Conservation (phyloP, 306 rosid genomes). For the Prunus fruticosa region DNA sequence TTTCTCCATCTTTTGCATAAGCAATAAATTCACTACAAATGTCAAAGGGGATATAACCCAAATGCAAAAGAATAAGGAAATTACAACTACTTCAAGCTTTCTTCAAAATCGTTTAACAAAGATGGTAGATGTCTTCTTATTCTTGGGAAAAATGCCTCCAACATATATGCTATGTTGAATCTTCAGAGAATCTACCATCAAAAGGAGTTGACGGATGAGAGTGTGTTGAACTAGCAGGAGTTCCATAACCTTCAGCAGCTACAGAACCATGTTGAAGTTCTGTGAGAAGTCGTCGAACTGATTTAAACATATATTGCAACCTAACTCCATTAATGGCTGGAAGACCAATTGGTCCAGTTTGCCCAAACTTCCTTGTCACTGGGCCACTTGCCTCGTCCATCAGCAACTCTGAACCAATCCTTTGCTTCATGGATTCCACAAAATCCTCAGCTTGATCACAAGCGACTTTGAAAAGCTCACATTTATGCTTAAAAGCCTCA, state of each 20-base stretch:
- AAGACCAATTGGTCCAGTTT: slow-evolving; percentile 36
- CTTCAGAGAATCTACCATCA: slow-evolving; percentile 73
- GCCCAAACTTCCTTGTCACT: slow-evolving; percentile 48
- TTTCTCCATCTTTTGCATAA: neutral
- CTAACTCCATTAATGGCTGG: slow-evolving; percentile 73
- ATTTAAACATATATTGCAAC: slow-evolving; percentile 79
- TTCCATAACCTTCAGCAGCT: neutral
- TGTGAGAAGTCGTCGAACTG: slow-evolving; percentile 71
- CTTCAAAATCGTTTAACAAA: neutral
- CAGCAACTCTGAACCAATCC: slow-evolving; percentile 75
- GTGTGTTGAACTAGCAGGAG: slow-evolving; percentile 44
- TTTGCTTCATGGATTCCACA: slow-evolving; percentile 78
- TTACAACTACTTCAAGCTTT: neutral
- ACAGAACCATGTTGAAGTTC: slow-evolving; percentile 58
- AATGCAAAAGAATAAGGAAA: neutral
- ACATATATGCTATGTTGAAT: slow-evolving; percentile 56
- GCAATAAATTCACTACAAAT: neutral
- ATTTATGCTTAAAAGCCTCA: slow-evolving; percentile 69
- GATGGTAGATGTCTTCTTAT: neutral
- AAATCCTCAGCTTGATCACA: slow-evolving; percentile 84
- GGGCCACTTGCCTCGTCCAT: slow-evolving; percentile 78
- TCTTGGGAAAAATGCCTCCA: neutral
- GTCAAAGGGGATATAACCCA: neutral
- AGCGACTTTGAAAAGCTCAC: slow-evolving; percentile 71
- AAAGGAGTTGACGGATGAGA: slow-evolving; percentile 64